A percentile compares a stretch with the other conserved stretches of the same genome.
Evolutionary conservation across 768 basidiomycete genomes (phyloP).

Genomic region (Galerina sulciceps): DNA sequence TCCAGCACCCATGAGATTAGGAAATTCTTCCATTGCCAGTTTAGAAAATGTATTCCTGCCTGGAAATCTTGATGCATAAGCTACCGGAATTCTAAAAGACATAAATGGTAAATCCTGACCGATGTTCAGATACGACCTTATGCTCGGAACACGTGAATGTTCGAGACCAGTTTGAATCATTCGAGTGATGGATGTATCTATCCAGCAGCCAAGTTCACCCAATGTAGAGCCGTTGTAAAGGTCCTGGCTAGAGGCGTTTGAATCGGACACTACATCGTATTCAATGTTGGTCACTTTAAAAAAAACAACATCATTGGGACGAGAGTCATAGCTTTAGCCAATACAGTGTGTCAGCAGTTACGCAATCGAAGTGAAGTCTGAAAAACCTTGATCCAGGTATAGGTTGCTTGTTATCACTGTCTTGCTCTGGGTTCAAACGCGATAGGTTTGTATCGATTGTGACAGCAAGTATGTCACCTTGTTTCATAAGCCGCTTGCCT

Average conservation of each 20-base stretch:
- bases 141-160: slow-evolving; percentile 61
- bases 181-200: slow-evolving; percentile 74
- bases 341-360: slow-evolving; percentile 8
- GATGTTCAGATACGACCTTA: slow-evolving; percentile 49
- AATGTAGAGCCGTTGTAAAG: slow-evolving; percentile 56
- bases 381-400: slow-evolving; percentile 21
- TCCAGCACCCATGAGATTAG: slow-evolving; percentile 24
- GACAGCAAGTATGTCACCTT: slow-evolving; percentile 75
- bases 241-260: slow-evolving; percentile 37
- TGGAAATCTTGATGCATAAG: slow-evolving; percentile 9
- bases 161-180: slow-evolving; percentile 84
- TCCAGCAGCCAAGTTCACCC: slow-evolving; percentile 84
- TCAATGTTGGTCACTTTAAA: slow-evolving; percentile 84
- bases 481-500: slow-evolving; percentile 61
- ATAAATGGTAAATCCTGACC: slow-evolving; percentile 38
- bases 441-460: slow-evolving; percentile 57
- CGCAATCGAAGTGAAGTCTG: slow-evolving; percentile 3
- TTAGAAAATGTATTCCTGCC: slow-evolving; percentile 9
- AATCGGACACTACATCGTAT: slow-evolving; percentile 52
- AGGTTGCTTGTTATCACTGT: slow-evolving; percentile 25
- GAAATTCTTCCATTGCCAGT: slow-evolving; percentile 14
- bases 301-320: slow-evolving; percentile 58
- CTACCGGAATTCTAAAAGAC: not conserved
- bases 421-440: slow-evolving; percentile 25
- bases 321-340: slow-evolving; percentile 21